Base-by-base conservation (phyloP, 192 early-diverging fungal genomes). In the Coemansia sp. region DNA sequence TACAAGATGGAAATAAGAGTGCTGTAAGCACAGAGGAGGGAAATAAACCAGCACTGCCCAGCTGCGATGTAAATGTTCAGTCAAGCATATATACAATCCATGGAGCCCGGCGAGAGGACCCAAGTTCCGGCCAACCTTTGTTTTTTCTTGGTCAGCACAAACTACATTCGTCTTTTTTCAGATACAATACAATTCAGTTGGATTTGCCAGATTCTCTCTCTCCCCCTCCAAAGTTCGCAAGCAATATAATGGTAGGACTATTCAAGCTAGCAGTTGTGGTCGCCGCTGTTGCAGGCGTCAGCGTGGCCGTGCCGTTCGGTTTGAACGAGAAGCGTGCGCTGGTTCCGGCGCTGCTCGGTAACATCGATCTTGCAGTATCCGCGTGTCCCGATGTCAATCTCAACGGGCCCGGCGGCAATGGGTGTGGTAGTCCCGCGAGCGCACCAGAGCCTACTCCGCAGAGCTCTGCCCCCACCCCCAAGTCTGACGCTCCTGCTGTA, bases 291-390 rank as follows among this genome's bases (percentile, higher is more conserved):
- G 64, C 60, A 21, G 60, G 48, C 48, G 42, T 63, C 48, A 52
- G 61, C 61, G 48, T 31, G 7, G 61, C 61, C 21, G 33, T 45
- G 7, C 35, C 35, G 35, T 4, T 3, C 35, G 35, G 1, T 12
- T 37, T 37, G 35, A 37, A 37, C 35, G 35, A 60, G 10, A 66
- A 72, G 60, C 76, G 76, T 15, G 77, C 77, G 1, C 56, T 79
- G 45, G 25, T 79, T 30, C 77, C 77, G 0, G 72, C 71, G 21
- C 65, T 79, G 49, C 72, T 79, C n/a, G 77, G 77, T 25, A 79
- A 79, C 48, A 23, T 79, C 35, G 62, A 74, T 7, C 61, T 79
- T 34, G 55, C 21, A 18, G 67, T 62, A 12, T 67, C 77, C 7
- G 77, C 77, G 21, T 79, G 77, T 68, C 77, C 77, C 2, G 77